These are phyloP conservation scores for Irpex sp. DNA, from an alignment of 1,284 basidiomycete species.

Conservation along the genomic window DNA sequence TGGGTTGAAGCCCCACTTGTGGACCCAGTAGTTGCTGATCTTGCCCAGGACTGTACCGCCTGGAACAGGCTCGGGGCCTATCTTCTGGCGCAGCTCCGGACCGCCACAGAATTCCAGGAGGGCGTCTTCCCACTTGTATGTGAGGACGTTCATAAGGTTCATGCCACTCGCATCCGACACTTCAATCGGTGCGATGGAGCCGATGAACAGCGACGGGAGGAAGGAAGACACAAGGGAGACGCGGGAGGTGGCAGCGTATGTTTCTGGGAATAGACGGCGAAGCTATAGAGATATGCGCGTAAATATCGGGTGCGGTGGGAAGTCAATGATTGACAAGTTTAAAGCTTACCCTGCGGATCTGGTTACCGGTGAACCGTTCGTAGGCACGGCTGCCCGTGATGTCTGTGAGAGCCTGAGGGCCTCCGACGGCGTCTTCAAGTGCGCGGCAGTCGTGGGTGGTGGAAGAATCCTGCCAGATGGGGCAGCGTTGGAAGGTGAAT, in stretches of 20 bases:
- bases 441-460: slow-evolving; percentile 73
- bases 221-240: slow-evolving; percentile 86
- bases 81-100: slow-evolving; percentile 62
- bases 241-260: slow-evolving; percentile 64
- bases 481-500: slow-evolving; percentile 70
- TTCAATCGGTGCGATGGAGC: slow-evolving; percentile 66
- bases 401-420: slow-evolving; percentile 67
- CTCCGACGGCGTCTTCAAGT: slow-evolving; percentile 67
- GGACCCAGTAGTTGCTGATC: slow-evolving; percentile 69
- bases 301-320: slow-evolving; percentile 9
- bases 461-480: slow-evolving; percentile 93
- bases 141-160: slow-evolving; percentile 78
- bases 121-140: slow-evolving; percentile 66
- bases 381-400: slow-evolving; percentile 84
- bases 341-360: slow-evolving; percentile 68
- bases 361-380: slow-evolving; percentile 85
- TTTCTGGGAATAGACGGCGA: slow-evolving; percentile 51
- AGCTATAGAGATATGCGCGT: slow-evolving; percentile 39
- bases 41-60: slow-evolving; percentile 67
- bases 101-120: slow-evolving; percentile 64
- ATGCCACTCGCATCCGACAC: slow-evolving; percentile 88
- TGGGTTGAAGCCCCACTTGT: slow-evolving; percentile 73
- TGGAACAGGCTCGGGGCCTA: slow-evolving; percentile 78
- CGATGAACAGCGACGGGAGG: slow-evolving; percentile 77
- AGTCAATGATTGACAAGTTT: background rate